Conservation (phyloP, 2,329 filamentous ascomycete species). For the Epichloe baconii region DNA sequence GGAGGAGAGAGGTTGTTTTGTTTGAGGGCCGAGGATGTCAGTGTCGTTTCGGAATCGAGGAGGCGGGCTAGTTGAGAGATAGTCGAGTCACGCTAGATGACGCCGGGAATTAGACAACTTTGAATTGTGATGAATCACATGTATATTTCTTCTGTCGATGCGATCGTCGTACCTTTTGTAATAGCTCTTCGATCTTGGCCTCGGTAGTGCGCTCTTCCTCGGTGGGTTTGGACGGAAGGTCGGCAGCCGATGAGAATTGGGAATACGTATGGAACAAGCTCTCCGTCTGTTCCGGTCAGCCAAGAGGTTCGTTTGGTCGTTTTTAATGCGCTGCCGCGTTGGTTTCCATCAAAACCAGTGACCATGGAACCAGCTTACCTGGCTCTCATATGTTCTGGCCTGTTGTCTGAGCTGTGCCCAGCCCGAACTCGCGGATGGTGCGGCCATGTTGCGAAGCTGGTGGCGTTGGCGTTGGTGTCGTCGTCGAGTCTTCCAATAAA, state of each 20-base stretch:
- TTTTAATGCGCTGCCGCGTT: not conserved
- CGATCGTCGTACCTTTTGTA: constrained; percentile 48
- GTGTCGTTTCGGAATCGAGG: constrained; percentile 79
- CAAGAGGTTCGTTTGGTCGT: not conserved
- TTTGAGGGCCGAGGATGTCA: constrained; percentile 86
- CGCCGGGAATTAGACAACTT: not conserved
- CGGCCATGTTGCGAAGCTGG: constrained; percentile 29
- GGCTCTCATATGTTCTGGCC: constrained; percentile 74
- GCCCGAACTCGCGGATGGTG: constrained; percentile 45
- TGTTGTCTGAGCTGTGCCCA: constrained; percentile 95
- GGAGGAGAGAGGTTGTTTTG: constrained; percentile 90
- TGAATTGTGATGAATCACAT: not conserved
- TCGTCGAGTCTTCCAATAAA: not conserved
- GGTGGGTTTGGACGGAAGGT: constrained; percentile 69
- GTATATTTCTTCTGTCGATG: not conserved
- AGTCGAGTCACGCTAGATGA: constrained; percentile 58
- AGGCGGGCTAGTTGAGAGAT: constrained; percentile 75
- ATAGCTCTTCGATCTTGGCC: constrained; percentile 66
- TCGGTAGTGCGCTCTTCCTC: constrained; percentile 76
- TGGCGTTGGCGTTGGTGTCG: not conserved
- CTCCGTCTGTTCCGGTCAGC: constrained; percentile 52
- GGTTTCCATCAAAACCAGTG: not conserved
- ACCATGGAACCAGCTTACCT: constrained; percentile 41
- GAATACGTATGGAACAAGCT: constrained; percentile 74
- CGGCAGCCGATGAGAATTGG: constrained; percentile 71